Evolutionary conservation across 1,284 basidiomycete genomes (phyloP).

Genomic region (Marasmius oreades): DNA sequence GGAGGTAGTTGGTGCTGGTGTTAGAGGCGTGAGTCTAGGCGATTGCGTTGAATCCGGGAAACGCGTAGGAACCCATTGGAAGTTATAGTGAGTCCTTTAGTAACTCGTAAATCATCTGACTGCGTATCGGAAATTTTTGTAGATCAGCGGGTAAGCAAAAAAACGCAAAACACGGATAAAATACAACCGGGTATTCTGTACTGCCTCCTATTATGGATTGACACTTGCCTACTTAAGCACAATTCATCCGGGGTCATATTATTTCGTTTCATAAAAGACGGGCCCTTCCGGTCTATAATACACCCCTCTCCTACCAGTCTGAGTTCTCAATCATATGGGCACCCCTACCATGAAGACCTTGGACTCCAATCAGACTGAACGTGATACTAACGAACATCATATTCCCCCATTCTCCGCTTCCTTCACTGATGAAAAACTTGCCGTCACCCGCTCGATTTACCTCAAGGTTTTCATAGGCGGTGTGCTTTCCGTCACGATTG

Average conservation of each 20-base stretch:
- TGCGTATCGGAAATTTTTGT: no score
- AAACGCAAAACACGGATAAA: no score
- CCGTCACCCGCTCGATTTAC: slow-evolving; percentile 30
- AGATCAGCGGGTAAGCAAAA: not conserved
- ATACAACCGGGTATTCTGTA: not conserved
- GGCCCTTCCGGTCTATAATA: no score
- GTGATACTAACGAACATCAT: not conserved
- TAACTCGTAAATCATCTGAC: no score
- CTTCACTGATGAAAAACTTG: slow-evolving; percentile 14
- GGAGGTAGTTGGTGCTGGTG: slow-evolving; percentile 82
- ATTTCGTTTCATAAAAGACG: no score
- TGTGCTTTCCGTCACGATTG: slow-evolving; percentile 27
- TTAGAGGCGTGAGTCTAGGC: slow-evolving; percentile 86
- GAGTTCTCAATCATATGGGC: no score
- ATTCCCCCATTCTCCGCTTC: slow-evolving; percentile 13
- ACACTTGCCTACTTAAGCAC: no score
- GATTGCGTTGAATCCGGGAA: slow-evolving; percentile 83
- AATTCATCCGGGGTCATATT: no score
- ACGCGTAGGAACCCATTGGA: slow-evolving; percentile 44
- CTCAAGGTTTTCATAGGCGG: slow-evolving; percentile 32
- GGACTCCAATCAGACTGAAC: not conserved
- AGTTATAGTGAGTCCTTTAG: no score
- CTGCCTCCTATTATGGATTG: not conserved
- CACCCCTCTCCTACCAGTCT: no score
- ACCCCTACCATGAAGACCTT: not conserved